Evolutionary conservation across 805 yeast genomes (phyloP).

Genomic region (Teunomyces aglyptinius): DNA sequence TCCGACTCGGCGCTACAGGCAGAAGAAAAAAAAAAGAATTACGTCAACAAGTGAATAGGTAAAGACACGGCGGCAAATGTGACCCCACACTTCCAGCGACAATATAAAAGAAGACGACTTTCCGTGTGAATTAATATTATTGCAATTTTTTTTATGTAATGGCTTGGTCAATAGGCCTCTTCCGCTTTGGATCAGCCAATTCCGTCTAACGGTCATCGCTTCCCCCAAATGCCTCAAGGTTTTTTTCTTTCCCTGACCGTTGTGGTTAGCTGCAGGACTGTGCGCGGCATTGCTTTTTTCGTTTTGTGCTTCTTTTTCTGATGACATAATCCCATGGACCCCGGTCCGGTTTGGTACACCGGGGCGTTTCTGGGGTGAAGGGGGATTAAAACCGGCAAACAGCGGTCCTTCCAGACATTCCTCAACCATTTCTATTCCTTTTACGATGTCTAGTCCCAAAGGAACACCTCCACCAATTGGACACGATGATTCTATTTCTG

Average conservation of each 20-base stretch:
- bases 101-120: background rate
- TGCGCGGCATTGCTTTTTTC: no score
- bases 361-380: background rate
- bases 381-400: no score
- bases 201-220: background rate
- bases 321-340: background rate
- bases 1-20: conserved; percentile 1
- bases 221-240: background rate
- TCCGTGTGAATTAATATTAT: background rate
- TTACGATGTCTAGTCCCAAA: background rate
- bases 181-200: background rate
- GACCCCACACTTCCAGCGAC: no score
- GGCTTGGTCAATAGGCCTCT: no score
- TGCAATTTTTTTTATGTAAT: background rate
- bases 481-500: conserved; percentile 12
- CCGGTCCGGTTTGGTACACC: background rate
- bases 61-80: background rate
- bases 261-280: background rate
- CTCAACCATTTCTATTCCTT: background rate
- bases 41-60: background rate
- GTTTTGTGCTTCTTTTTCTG: background rate
- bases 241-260: background rate
- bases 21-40: background rate
- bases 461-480: conserved; percentile 7
- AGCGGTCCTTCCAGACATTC: no score